Percentiles rank a stretch among this genome's conserved stretches.
These are phyloP conservation scores for Allium cepa DNA, from an alignment of 106 monocot species.

Conservation along the genomic window DNA sequence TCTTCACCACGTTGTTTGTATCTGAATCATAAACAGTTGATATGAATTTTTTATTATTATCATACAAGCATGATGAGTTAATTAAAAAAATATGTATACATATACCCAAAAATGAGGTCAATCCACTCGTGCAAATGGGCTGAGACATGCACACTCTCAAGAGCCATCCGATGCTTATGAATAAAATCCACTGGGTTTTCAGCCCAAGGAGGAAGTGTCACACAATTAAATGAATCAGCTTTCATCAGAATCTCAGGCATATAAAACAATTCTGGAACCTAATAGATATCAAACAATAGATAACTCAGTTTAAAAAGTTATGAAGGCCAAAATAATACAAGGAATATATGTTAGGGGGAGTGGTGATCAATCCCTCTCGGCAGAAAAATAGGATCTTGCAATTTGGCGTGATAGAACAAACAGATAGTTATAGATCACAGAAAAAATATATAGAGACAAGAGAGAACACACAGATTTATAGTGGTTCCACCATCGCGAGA, in stretches of 20 bases:
- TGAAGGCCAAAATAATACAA: background rate
- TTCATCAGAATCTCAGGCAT: constrained; percentile 82
- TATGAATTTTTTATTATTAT: background rate
- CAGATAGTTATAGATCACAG: no score
- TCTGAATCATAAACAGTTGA: constrained; percentile 32
- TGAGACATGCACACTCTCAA: constrained; percentile 97
- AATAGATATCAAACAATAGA: background rate
- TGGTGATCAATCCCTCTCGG: no score
- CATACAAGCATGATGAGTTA: background rate
- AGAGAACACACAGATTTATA: no score
- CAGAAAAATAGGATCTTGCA: no score
- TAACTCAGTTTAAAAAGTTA: background rate
- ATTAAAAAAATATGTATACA: background rate
- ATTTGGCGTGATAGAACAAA: no score
- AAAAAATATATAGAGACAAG: no score
- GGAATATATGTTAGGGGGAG: no score
- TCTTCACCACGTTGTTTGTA: constrained; percentile 93
- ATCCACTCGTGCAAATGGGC: constrained; percentile 98
- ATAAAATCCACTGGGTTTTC: constrained; percentile 86
- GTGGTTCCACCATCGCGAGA: no score
- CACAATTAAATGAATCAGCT: constrained; percentile 58
- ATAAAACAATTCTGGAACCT: constrained; percentile 99
- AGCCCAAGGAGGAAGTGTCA: constrained; percentile 92
- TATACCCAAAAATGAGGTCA: constrained; percentile 97
- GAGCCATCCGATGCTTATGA: constrained; percentile 83